Percentiles rank a stretch among this genome's conserved stretches.
Evolutionary conservation across 2,329 filamentous ascomycete genomes (phyloP).

Genomic region (Diaporthe sp.): DNA sequence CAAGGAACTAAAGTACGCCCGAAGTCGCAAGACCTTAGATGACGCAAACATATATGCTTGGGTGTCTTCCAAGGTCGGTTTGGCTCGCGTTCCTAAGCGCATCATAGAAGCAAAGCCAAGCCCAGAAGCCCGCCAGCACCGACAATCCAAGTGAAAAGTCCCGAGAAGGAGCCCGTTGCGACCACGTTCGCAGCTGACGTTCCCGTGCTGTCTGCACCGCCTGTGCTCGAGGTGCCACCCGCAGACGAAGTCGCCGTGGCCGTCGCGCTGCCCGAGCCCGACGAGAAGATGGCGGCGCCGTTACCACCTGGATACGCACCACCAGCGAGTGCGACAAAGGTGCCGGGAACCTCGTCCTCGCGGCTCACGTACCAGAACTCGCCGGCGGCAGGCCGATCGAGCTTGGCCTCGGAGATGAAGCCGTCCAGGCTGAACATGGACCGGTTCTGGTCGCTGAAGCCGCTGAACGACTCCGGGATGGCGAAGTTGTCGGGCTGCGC

Average conservation of each 20-base stretch:
- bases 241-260: slow-evolving; percentile 18
- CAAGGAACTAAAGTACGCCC: too few species aligned
- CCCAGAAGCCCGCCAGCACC: slow-evolving; percentile 5
- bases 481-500: slow-evolving; percentile 35
- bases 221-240: not conserved
- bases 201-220: not conserved
- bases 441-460: slow-evolving; percentile 33
- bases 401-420: slow-evolving; percentile 29
- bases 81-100: too few species aligned
- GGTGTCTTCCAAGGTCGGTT: not conserved
- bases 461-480: slow-evolving; percentile 21
- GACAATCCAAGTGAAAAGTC: not conserved
- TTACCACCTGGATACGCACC: slow-evolving; percentile 33
- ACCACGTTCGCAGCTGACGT: not conserved
- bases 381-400: slow-evolving; percentile 24
- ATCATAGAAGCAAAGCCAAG: not conserved
- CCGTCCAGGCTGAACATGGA: slow-evolving; percentile 34
- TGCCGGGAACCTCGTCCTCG: slow-evolving; percentile 23
- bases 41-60: too few species aligned
- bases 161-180: not conserved
- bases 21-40: too few species aligned
- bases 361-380: slow-evolving; percentile 37
- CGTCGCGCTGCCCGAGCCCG: not conserved
- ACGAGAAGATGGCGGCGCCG: slow-evolving; percentile 32
- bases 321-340: slow-evolving; percentile 27